These are phyloP conservation scores for Orbilia brochopaga DNA, from an alignment of 2,329 filamentous ascomycete species.

Conservation along the genomic window DNA sequence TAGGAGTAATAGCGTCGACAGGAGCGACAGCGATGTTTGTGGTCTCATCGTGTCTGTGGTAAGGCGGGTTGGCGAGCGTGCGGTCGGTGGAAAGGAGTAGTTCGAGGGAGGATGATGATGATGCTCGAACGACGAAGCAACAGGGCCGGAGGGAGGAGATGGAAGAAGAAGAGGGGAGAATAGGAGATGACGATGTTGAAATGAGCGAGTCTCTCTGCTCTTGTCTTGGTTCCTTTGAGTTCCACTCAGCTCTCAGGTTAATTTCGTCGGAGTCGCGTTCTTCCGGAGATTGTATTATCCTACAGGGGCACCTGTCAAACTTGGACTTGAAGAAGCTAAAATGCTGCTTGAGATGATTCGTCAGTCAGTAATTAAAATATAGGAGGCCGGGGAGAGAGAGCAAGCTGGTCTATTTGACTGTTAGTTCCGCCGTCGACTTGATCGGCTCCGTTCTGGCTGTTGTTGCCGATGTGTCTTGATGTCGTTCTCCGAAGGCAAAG, in stretches of 20 bases:
- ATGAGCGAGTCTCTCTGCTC: conserved; percentile 28
- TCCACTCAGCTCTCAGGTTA: conserved; percentile 26
- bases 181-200: conserved; percentile 36
- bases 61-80: neutral
- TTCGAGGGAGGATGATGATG: conserved; percentile 11
- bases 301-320: conserved; percentile 26
- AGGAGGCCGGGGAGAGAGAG: conserved; percentile 35
- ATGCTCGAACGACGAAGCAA: conserved; percentile 9
- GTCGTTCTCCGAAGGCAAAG: conserved; percentile 11
- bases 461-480: conserved; percentile 49
- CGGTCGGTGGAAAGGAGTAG: conserved; percentile 25
- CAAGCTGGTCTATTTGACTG: conserved; percentile 40
- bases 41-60: conserved; percentile 31
- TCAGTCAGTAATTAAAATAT: conserved; percentile 29
- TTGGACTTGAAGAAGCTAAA: conserved; percentile 24
- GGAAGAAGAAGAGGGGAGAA: conserved; percentile 14
- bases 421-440: conserved; percentile 22
- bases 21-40: conserved; percentile 43
- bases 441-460: conserved; percentile 35
- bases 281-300: conserved; percentile 46
- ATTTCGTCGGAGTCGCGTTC: conserved; percentile 49
- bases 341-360: conserved; percentile 27
- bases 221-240: conserved; percentile 7
- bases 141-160: conserved; percentile 9
- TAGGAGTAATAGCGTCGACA: conserved; percentile 50